Conservation (phyloP, 2,329 filamentous ascomycete genomes). For the Diaporthe citriasiana region DNA sequence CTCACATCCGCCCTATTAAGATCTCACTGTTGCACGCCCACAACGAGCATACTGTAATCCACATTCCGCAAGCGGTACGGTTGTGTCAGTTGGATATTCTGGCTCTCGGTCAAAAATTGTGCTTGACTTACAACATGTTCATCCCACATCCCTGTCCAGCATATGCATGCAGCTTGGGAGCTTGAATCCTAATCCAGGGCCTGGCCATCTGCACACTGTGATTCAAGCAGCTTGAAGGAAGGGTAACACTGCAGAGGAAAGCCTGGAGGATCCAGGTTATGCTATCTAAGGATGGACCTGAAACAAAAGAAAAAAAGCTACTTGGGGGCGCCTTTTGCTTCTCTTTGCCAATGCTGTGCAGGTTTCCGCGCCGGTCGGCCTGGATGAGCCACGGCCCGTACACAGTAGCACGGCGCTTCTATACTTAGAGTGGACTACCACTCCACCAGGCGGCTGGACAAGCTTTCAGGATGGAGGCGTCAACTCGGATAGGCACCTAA, state of each 20-base stretch:
- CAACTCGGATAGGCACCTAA: neutral
- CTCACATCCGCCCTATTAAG: neutral
- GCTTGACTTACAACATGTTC: neutral
- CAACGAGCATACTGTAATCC: neutral
- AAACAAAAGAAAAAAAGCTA: neutral
- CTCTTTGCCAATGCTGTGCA: neutral
- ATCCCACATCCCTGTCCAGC: slow-evolving; percentile 23
- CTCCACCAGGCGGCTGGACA: slow-evolving; percentile 9
- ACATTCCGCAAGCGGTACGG: neutral
- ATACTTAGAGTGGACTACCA: slow-evolving; percentile 28
- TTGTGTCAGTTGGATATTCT: neutral
- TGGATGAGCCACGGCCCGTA: slow-evolving; percentile 24
- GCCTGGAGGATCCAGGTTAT: slow-evolving; percentile 6
- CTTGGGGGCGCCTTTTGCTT: neutral
- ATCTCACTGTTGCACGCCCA: neutral
- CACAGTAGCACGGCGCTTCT: slow-evolving; percentile 12
- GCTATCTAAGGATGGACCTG: neutral
- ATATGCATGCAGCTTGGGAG: slow-evolving; percentile 4
- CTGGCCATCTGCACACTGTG: neutral
- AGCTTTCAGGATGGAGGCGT: slow-evolving; percentile 24
- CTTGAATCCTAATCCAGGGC: slow-evolving; percentile 1
- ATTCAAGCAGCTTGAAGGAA: neutral
- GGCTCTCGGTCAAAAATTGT: neutral
- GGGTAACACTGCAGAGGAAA: slow-evolving; percentile 1
- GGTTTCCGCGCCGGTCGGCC: neutral